These are phyloP conservation scores for Digitaria exilis DNA, from an alignment of 202 grass and related monocot species.

Conservation along the genomic window DNA sequence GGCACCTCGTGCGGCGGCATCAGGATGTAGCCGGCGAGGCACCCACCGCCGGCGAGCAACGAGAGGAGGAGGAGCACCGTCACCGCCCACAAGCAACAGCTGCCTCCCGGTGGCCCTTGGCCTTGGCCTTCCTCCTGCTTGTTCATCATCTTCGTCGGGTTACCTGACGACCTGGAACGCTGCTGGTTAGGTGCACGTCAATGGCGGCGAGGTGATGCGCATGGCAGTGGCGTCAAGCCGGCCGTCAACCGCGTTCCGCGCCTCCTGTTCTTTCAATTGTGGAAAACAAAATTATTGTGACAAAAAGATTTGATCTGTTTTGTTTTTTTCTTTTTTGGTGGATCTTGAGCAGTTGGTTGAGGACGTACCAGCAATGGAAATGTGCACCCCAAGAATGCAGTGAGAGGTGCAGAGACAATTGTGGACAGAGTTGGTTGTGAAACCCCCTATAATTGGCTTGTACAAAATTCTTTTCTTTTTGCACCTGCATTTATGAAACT, in stretches of 20 bases:
- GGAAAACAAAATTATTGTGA: conserved; percentile 17
- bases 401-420: conserved; percentile 51
- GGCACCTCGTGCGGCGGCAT: conserved; percentile 48
- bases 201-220: not conserved
- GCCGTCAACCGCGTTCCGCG: not conserved
- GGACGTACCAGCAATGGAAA: conserved; percentile 16
- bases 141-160: not conserved
- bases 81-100: conserved; percentile 48
- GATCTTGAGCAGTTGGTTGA: conserved; percentile 21
- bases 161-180: not conserved
- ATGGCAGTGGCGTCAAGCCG: conserved; percentile 14
- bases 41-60: conserved; percentile 57
- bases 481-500: not conserved
- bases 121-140: conserved; percentile 32
- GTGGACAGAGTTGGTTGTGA: conserved; percentile 21
- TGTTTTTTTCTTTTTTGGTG: conserved; percentile 42
- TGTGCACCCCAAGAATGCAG: not conserved
- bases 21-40: conserved; percentile 55
- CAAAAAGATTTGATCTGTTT: conserved; percentile 47
- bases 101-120: not conserved
- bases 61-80: conserved; percentile 49
- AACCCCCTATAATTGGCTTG: conserved; percentile 4
- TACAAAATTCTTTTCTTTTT: not conserved
- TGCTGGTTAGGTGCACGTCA: not conserved
- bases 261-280: conserved; percentile 16